Percentiles rank a stretch among this genome's conserved stretches.
phyloP scores from a whole-genome alignment of 345 rosid species.

The Lumnitzera racemosa region DNA sequence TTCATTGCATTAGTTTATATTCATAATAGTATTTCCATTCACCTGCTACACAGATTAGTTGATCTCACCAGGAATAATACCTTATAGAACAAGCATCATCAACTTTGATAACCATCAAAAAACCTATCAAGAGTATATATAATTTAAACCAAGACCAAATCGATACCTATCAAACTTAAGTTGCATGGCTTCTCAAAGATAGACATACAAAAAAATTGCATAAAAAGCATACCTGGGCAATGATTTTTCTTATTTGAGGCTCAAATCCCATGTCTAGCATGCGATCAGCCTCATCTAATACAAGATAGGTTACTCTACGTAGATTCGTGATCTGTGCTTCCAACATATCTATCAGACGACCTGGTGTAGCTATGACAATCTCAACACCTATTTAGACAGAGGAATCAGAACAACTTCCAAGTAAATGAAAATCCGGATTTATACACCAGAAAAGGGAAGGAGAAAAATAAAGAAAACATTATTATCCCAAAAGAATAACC shows the following conservation, averaged over 20 bases:
- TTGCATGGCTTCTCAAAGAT: not conserved
- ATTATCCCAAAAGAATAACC: conserved; percentile 5
- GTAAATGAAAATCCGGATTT: conserved; percentile 8
- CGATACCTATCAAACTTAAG: no score
- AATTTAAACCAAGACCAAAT: no score
- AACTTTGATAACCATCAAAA: not conserved
- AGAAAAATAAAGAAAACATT: not conserved
- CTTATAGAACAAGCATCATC: not conserved
- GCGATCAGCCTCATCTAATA: conserved; percentile 93
- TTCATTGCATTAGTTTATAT: no score
- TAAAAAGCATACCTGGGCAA: conserved; percentile 51
- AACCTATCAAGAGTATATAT: not conserved
- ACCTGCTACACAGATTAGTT: no score
- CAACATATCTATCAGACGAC: conserved; percentile 91
- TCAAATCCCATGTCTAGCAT: conserved; percentile 99
- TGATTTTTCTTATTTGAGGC: conserved; percentile 90
- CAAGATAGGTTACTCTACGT: conserved; percentile 87
- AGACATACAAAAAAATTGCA: no score
- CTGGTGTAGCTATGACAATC: conserved; percentile 95
- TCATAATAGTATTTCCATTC: no score
- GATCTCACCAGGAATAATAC: not conserved
- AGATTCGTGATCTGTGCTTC: conserved; percentile 79
- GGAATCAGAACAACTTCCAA: not conserved
- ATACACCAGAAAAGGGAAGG: not conserved
- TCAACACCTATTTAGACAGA: conserved; percentile 60